phyloP scores from a whole-genome alignment of 306 rosid genomes.

The Oemleria cerasiformis region DNA sequence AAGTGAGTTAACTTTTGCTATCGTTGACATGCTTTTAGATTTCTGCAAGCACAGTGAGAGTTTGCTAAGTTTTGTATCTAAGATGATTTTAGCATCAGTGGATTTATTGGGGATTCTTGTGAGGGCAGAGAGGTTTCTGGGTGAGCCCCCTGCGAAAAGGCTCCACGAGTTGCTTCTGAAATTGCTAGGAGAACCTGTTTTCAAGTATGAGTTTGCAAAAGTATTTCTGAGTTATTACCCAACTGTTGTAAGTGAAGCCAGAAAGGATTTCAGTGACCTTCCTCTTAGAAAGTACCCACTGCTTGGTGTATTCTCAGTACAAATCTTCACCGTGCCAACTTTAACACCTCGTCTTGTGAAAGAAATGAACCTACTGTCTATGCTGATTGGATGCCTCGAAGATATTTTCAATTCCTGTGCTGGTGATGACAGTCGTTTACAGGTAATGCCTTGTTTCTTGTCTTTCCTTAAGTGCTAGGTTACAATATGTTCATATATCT shows the following conservation, averaged over 20 bases:
- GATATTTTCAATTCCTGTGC: constrained; percentile 76
- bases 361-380: constrained; percentile 77
- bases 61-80: constrained; percentile 85
- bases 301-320: constrained; percentile 77
- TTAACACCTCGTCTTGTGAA: constrained; percentile 84
- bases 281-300: constrained; percentile 54
- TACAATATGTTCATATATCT: not conserved
- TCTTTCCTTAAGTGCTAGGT: constrained; percentile 7
- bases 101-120: constrained; percentile 63
- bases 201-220: constrained; percentile 88
- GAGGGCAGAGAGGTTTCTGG: constrained; percentile 71
- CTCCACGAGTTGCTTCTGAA: constrained; percentile 85
- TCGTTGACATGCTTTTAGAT: constrained; percentile 84
- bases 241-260: constrained; percentile 58
- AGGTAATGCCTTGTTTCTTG: constrained; percentile 44
- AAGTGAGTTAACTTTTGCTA: constrained; percentile 62
- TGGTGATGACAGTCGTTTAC: constrained; percentile 62
- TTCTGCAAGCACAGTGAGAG: constrained; percentile 92
- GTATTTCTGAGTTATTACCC: constrained; percentile 86
- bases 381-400: constrained; percentile 74
- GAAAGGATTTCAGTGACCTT: constrained; percentile 42
- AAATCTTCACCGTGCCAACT: constrained; percentile 93
- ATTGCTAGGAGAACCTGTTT: constrained; percentile 83
- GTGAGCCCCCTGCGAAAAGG: constrained; percentile 49
- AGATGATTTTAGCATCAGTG: constrained; percentile 43